These are phyloP conservation scores for Barbarea vulgaris DNA, from an alignment of 345 rosid genomes.

Conservation along the genomic window DNA sequence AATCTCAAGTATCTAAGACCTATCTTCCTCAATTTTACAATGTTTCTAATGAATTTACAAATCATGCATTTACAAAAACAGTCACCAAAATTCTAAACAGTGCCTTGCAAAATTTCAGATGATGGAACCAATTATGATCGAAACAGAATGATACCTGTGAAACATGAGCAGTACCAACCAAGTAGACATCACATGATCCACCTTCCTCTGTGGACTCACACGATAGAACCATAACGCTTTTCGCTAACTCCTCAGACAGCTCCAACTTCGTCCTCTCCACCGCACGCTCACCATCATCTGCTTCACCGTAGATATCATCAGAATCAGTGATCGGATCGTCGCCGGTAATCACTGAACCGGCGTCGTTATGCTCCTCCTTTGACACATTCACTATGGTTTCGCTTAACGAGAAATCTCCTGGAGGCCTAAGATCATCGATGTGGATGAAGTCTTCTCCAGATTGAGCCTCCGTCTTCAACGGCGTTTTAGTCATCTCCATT, in stretches of 20 bases:
- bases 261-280: slow-evolving; percentile 42
- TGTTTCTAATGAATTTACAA: no score
- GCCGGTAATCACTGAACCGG: slow-evolving; percentile 19
- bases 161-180: slow-evolving; percentile 92
- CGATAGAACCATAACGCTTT: slow-evolving; percentile 60
- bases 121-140: neutral
- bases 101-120: neutral
- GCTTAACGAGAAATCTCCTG: slow-evolving; percentile 41
- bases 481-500: slow-evolving; percentile 48
- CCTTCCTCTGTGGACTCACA: slow-evolving; percentile 72
- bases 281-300: neutral
- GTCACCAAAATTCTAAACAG: neutral
- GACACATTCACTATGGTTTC: slow-evolving; percentile 69
- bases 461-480: slow-evolving; percentile 39
- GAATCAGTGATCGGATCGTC: slow-evolving; percentile 28
- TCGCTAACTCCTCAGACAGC: slow-evolving; percentile 68
- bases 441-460: slow-evolving; percentile 58
- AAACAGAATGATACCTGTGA: slow-evolving; percentile 59
- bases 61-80: neutral
- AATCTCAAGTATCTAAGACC: no score
- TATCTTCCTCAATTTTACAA: no score
- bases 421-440: slow-evolving; percentile 55
- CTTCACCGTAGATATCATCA: slow-evolving; percentile 20
- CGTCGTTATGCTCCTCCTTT: slow-evolving; percentile 14
- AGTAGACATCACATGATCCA: slow-evolving; percentile 75